Percentiles rank a stretch among this genome's conserved stretches.
These are phyloP conservation scores for Clausena lansium DNA, from an alignment of 345 rosid species.

Conservation along the genomic window DNA sequence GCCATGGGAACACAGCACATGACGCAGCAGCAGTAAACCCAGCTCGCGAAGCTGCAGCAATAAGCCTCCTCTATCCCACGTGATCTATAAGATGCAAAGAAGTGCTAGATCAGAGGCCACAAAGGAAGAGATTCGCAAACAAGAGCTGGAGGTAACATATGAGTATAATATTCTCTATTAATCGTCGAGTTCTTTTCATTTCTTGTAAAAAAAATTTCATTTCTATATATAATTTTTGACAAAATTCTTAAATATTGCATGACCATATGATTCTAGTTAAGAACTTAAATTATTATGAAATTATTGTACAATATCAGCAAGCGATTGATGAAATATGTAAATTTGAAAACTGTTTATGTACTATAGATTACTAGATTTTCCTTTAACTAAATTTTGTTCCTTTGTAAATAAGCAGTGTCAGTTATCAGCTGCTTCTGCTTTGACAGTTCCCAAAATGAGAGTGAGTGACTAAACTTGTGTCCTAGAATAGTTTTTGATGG, in stretches of 20 bases:
- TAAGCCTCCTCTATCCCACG: too few relatives aligned
- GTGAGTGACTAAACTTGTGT: not conserved
- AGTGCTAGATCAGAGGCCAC: constrained; percentile 85
- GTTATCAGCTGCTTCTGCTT: not conserved
- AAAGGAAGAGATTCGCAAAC: constrained; percentile 70
- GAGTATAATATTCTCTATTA: constrained; percentile 8
- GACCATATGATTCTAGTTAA: too few relatives aligned
- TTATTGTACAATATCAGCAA: not conserved
- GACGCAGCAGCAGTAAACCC: too few relatives aligned
- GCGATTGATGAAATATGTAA: not conserved
- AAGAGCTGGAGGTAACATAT: constrained; percentile 61
- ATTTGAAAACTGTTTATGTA: not conserved
- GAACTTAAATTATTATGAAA: too few relatives aligned
- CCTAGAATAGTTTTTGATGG: not conserved
- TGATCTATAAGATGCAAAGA: constrained; percentile 86
- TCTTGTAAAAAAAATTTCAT: too few relatives aligned
- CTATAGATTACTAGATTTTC: not conserved
- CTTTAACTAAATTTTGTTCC: not conserved
- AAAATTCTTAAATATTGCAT: too few relatives aligned
- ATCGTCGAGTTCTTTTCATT: not conserved
- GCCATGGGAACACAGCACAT: fast-evolving
- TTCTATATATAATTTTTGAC: too few relatives aligned
- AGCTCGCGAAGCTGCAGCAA: fast-evolving
- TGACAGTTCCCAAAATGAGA: not conserved
- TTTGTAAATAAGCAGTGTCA: not conserved